These are phyloP conservation scores for Coniosporium apollinis DNA, from an alignment of 495 filamentous ascomycete genomes.

Conservation along the genomic window DNA sequence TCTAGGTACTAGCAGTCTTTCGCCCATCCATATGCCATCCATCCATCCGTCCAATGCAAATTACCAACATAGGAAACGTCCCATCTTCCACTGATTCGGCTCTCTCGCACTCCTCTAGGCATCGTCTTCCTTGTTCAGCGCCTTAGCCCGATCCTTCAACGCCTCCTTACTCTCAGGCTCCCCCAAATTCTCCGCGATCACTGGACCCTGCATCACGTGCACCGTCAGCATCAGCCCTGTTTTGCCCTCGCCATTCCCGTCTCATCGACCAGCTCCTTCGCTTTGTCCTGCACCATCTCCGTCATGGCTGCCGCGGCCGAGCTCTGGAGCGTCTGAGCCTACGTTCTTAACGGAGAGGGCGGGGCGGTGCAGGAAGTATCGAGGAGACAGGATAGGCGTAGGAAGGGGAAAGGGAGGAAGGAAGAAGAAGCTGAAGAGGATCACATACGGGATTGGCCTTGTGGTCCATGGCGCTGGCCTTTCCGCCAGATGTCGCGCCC, in stretches of 20 bases:
- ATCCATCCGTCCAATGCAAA: too few relatives aligned
- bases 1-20: too few relatives aligned
- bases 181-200: constrained; percentile 29
- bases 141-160: constrained; percentile 22
- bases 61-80: background rate
- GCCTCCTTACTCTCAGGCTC: constrained; percentile 33
- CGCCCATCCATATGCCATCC: too few relatives aligned
- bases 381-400: too few relatives aligned
- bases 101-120: too few relatives aligned
- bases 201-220: constrained; percentile 14
- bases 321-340: too few relatives aligned
- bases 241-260: too few relatives aligned
- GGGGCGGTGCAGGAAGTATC: too few relatives aligned
- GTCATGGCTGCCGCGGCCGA: too few relatives aligned
- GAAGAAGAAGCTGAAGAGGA: background rate
- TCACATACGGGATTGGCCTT: constrained; percentile 15
- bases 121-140: constrained; percentile 27
- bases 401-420: background rate
- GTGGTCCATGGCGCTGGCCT: constrained; percentile 8
- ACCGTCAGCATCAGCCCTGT: background rate
- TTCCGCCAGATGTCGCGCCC: constrained; percentile 7
- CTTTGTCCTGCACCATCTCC: too few relatives aligned
- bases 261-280: too few relatives aligned
- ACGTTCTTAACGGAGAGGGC: too few relatives aligned
- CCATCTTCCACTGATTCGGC: background rate